A percentile compares a stretch with the other conserved stretches of the same genome.
Evolutionary conservation across 306 rosid genomes (phyloP).

Genomic region (Luffa aegyptiaca): DNA sequence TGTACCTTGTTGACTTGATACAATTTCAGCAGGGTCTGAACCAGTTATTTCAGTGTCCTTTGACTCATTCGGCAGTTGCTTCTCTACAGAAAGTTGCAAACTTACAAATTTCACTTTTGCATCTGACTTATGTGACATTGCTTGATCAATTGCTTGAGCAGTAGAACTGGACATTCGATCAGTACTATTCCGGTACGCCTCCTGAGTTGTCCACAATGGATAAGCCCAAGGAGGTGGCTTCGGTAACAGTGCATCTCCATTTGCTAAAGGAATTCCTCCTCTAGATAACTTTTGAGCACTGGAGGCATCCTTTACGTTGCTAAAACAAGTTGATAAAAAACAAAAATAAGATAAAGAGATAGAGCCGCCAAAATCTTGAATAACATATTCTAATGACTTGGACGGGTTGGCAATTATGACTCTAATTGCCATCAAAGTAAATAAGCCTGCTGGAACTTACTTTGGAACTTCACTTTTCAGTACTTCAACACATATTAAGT

Average conservation of each 20-base stretch:
- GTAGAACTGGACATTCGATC: slow-evolving; percentile 98
- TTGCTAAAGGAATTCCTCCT: slow-evolving; percentile 96
- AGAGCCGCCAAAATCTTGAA: slow-evolving; percentile 6
- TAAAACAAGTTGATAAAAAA: slow-evolving; percentile 25
- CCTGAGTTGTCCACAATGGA: slow-evolving; percentile 93
- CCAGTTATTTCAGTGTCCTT: slow-evolving; percentile 26
- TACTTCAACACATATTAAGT: slow-evolving; percentile 79
- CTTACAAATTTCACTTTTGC: slow-evolving; percentile 56
- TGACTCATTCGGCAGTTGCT: slow-evolving; percentile 25
- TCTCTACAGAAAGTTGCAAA: slow-evolving; percentile 49
- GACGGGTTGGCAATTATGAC: neutral
- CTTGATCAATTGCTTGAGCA: slow-evolving; percentile 97
- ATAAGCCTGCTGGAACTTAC: slow-evolving; percentile 26
- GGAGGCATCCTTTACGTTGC: slow-evolving; percentile 70
- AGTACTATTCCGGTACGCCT: slow-evolving; percentile 90
- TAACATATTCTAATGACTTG: neutral
- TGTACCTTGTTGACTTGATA: slow-evolving; percentile 18
- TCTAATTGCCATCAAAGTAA: neutral
- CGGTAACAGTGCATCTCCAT: slow-evolving; percentile 82
- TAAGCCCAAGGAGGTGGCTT: slow-evolving; percentile 99
- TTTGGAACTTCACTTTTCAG: slow-evolving; percentile 80
- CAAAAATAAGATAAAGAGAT: neutral
- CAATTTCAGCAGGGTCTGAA: slow-evolving; percentile 10
- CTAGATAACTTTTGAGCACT: slow-evolving; percentile 79
- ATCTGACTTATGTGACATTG: slow-evolving; percentile 77